Evolutionary conservation across 768 basidiomycete genomes (phyloP).

Genomic region (Boletus rex-veris): DNA sequence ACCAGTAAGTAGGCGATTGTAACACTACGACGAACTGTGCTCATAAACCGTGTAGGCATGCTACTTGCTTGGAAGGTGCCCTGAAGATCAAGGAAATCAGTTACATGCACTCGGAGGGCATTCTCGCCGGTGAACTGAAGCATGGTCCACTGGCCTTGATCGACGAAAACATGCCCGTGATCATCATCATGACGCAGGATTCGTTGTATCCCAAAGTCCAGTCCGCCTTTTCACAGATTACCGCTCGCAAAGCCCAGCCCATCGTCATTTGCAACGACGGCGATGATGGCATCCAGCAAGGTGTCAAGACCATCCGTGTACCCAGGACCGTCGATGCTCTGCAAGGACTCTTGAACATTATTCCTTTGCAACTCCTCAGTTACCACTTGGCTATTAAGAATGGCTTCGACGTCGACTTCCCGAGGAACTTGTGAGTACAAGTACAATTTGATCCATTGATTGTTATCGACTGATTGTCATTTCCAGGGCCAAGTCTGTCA

Average conservation of each 20-base stretch:
- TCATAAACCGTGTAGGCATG: conserved; percentile 50
- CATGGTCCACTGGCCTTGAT: conserved; percentile 97
- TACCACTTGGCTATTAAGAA: conserved; percentile 96
- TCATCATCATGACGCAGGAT: conserved; percentile 99
- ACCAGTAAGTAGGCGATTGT: conserved; percentile 61
- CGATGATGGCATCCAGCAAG: conserved; percentile 71
- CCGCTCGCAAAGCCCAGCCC: conserved; percentile 92
- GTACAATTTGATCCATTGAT: background rate
- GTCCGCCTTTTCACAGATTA: conserved; percentile 93
- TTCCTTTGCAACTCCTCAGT: conserved; percentile 91
- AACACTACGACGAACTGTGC: background rate
- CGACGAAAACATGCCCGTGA: conserved; percentile 98
- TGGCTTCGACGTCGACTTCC: conserved; percentile 98
- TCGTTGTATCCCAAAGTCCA: conserved; percentile 98
- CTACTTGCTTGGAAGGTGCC: conserved; percentile 96
- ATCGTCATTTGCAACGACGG: conserved; percentile 95
- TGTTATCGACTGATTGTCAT: conserved; percentile 8
- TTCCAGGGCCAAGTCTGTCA: conserved; percentile 71
- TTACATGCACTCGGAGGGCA: conserved; percentile 65
- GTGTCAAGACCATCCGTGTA: conserved; percentile 86
- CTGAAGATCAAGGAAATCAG: conserved; percentile 99
- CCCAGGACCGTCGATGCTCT: conserved; percentile 92
- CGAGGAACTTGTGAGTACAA: conserved; percentile 79
- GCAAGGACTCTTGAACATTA: conserved; percentile 94
- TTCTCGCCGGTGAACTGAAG: conserved; percentile 97